Evolutionary conservation across 2,329 filamentous ascomycete species (phyloP), one percentile per base, ranked within the genome.

Genomic region (Aureobasidium musti): DNA sequence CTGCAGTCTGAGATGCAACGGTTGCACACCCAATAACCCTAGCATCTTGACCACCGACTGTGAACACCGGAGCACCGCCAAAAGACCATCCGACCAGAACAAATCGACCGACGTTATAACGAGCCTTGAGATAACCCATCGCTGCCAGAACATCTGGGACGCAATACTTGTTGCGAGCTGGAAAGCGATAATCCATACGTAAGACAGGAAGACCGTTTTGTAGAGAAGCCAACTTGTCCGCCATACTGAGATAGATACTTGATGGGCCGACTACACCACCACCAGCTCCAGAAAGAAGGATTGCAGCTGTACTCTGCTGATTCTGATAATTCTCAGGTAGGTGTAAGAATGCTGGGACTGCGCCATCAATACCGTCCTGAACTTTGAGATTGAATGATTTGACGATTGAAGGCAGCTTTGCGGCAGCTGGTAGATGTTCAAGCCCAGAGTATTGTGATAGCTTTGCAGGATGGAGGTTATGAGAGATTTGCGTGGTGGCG

Each of bases 41-140:
- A 33, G 73, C 65, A 4, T 77, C 75, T 17, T 69, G 39, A 3
- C 72, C 76, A 8, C 72, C 78, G 14, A 76, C 74, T 0, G 75
- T 77, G 70, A 79, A 78, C 21, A 78, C 79, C 0, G 78, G 78
- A 23, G 77, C 78, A 6, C 79, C 76, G 23, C 79, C 78, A 61
- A 81, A 80, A 13, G 76, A 78, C 79, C 79, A 81, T 53, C 79
- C 79, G 1, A 80, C 73, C 17, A 81, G 67, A 6, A 80, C 78
- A 69, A 80, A 79, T 28, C 69, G 72, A n/a, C 66, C 67, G 1
- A 77, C 71, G 0, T 68, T 71, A 68, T 74, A 77, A 30, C 71
- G 67, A 17, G 73, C 67, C 17, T 74, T 56, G 10, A 80, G 72
- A 60, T 76, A 77, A 35, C 74, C 69, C 74, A 81, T 77, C 5